phyloP scores from a whole-genome alignment of 768 basidiomycete genomes.

The Psilocybe sp. region DNA sequence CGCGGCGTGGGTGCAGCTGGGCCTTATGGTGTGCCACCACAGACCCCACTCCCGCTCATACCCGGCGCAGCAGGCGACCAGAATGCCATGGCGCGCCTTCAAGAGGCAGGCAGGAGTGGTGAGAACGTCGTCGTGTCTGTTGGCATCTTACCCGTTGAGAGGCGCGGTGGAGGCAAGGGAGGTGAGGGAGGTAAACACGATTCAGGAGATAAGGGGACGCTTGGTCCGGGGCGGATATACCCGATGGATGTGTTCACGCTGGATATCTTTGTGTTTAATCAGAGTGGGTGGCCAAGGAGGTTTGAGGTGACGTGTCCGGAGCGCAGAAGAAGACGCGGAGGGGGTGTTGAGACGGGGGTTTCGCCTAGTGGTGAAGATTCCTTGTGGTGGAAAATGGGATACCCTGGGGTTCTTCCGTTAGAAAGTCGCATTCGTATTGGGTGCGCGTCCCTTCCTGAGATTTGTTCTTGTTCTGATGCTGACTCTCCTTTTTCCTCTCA shows the following conservation, averaged over 20 bases:
- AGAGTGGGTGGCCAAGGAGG: slow-evolving; percentile 68
- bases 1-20: slow-evolving; percentile 37
- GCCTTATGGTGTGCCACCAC: slow-evolving; percentile 31
- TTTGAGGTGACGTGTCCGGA: slow-evolving; percentile 76
- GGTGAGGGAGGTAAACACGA: no score
- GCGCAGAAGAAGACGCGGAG: slow-evolving; percentile 41
- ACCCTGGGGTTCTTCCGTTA: slow-evolving; percentile 68
- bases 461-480: not conserved
- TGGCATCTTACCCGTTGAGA: slow-evolving; percentile 38
- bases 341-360: slow-evolving; percentile 27
- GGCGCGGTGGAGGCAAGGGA: slow-evolving; percentile 13
- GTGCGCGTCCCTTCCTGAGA: slow-evolving; percentile 42
- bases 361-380: slow-evolving; percentile 26
- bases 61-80: slow-evolving; percentile 41
- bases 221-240: slow-evolving; percentile 52
- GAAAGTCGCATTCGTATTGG: slow-evolving; percentile 80
- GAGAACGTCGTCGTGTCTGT: slow-evolving; percentile 73
- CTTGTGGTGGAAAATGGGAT: slow-evolving; percentile 32
- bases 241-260: slow-evolving; percentile 75
- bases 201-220: slow-evolving; percentile 9
- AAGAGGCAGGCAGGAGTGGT: slow-evolving; percentile 32
- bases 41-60: slow-evolving; percentile 56
- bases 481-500: not conserved
- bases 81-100: slow-evolving; percentile 27
- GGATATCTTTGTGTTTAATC: slow-evolving; percentile 88